These are phyloP conservation scores for Trichoderma sp. DNA, from an alignment of 2,329 filamentous ascomycete genomes.

Conservation along the genomic window DNA sequence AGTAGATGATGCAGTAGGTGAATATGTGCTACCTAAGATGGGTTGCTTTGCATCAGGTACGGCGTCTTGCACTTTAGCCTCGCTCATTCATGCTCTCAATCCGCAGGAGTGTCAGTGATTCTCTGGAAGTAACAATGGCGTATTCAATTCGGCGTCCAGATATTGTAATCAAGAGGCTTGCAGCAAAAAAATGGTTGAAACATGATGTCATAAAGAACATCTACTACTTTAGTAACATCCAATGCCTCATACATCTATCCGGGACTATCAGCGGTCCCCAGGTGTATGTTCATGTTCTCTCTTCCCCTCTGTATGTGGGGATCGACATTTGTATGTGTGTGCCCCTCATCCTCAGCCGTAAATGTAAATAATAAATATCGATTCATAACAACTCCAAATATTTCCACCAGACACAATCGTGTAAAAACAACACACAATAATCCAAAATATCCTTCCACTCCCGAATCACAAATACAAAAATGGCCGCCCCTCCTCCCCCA, in stretches of 20 bases:
- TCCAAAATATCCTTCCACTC: not conserved
- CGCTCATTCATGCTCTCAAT: too few relatives aligned
- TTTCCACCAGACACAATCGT: not conserved
- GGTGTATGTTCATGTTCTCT: too few relatives aligned
- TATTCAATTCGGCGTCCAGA: too few relatives aligned
- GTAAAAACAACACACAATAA: not conserved
- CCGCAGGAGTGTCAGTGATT: too few relatives aligned
- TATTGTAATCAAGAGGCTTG: too few relatives aligned
- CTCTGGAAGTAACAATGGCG: too few relatives aligned
- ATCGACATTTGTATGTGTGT: not conserved
- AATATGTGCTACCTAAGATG: not conserved
- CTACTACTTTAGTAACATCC: too few relatives aligned
- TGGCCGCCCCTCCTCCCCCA: not conserved
- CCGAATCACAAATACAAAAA: not conserved
- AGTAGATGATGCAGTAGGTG: not conserved
- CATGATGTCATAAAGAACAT: too few relatives aligned
- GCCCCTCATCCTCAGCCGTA: not conserved
- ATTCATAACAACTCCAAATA: not conserved
- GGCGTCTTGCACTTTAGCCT: not conserved
- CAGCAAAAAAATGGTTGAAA: too few relatives aligned
- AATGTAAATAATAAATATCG: not conserved
- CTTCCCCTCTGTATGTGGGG: not conserved
- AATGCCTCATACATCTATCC: too few relatives aligned
- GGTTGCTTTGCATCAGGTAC: not conserved
- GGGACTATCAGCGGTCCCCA: not conserved